phyloP scores from a whole-genome alignment of 2,329 filamentous ascomycete genomes.

The Beauveria varroae region DNA sequence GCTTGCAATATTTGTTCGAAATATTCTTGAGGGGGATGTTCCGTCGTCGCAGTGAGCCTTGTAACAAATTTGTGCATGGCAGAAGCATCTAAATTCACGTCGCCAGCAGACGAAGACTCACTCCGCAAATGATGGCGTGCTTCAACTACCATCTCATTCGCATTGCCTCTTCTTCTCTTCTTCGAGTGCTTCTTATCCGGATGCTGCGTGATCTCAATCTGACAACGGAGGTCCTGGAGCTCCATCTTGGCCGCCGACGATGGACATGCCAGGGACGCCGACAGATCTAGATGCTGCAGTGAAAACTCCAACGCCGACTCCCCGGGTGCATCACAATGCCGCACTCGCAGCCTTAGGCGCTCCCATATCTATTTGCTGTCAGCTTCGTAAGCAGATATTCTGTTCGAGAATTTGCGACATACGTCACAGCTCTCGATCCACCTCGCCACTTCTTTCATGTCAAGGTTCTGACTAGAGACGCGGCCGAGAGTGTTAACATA shows the following conservation, averaged over 20 bases:
- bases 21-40: fast-evolving
- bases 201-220: slow-evolving; percentile 17
- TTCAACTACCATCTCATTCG: not conserved
- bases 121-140: not conserved
- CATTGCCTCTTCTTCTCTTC: not conserved
- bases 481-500: slow-evolving; percentile 15
- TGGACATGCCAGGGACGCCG: slow-evolving; percentile 24
- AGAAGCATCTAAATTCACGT: not conserved
- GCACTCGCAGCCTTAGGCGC: slow-evolving; percentile 22
- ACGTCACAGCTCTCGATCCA: slow-evolving; percentile 22
- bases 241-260: slow-evolving; percentile 17
- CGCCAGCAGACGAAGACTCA: not conserved
- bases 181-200: not conserved
- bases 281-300: slow-evolving; percentile 28
- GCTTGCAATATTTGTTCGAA: slow-evolving; percentile 14
- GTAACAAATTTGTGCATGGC: not conserved
- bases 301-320: slow-evolving; percentile 23
- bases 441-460: slow-evolving; percentile 14
- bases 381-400: not conserved
- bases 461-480: slow-evolving; percentile 14
- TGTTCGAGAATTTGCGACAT: not conserved
- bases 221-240: slow-evolving; percentile 21
- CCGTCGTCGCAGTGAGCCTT: not conserved
- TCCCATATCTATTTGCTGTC: slow-evolving; percentile 23
- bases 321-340: slow-evolving; percentile 12